Conservation (phyloP, 169 alveolate species). For the Plasmodium berghei region DNA sequence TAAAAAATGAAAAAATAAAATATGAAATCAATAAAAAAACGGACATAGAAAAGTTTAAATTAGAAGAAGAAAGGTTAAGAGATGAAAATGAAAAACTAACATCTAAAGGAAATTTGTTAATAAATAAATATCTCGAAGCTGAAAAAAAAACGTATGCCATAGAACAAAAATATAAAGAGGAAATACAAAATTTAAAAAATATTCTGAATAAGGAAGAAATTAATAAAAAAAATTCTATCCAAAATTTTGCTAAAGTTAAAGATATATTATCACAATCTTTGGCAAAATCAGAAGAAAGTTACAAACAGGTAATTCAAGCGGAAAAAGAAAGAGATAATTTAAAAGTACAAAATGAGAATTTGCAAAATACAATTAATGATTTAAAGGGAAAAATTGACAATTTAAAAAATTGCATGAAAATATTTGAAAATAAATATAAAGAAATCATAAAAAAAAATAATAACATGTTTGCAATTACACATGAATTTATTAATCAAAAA, state of each 20-base stretch:
- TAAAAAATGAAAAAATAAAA: slow-evolving; percentile 35
- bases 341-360: slow-evolving; percentile 13
- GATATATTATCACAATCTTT: slow-evolving; percentile 34
- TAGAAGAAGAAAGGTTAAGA: slow-evolving; percentile 11
- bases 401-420: slow-evolving; percentile 16
- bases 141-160: slow-evolving; percentile 19
- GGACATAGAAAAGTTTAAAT: slow-evolving; percentile 20
- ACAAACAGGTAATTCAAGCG: neutral
- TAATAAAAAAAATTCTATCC: slow-evolving; percentile 11
- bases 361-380: neutral
- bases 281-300: slow-evolving; percentile 24
- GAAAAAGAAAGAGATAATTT: slow-evolving; percentile 29
- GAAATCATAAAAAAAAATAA: slow-evolving; percentile 31
- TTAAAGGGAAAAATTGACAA: neutral
- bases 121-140: slow-evolving; percentile 1
- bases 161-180: neutral
- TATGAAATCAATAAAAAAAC: slow-evolving; percentile 1
- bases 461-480: slow-evolving; percentile 46
- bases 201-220: slow-evolving; percentile 1
- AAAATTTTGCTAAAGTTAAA: slow-evolving; percentile 34
- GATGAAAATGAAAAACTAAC: neutral
- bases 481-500: slow-evolving; percentile 46
- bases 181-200: neutral
- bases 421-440: slow-evolving; percentile 28
- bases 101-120: neutral